Evolutionary conservation across 2,329 filamentous ascomycete species (phyloP).

Genomic region (Lasiodiplodia sp.): DNA sequence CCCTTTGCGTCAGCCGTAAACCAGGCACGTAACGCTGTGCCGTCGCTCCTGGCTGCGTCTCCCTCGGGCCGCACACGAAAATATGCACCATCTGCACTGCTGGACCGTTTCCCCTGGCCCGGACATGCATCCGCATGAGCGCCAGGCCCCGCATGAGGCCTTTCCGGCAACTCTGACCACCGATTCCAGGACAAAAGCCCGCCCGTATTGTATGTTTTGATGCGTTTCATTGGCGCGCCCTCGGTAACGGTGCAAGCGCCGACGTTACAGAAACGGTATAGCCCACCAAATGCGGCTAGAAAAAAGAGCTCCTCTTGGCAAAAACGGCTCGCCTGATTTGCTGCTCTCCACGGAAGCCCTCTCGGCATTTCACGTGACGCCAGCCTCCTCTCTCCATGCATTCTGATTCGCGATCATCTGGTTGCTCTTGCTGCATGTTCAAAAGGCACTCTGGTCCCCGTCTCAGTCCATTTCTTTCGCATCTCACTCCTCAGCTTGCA

Average conservation of each 20-base stretch:
- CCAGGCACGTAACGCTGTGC: background rate
- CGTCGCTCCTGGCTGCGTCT: background rate
- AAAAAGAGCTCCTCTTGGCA: background rate
- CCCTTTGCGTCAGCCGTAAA: constrained; percentile 22
- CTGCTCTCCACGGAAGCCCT: constrained; percentile 6
- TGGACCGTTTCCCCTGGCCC: background rate
- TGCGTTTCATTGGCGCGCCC: background rate
- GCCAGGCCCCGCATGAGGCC: background rate
- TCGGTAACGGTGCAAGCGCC: constrained; percentile 22
- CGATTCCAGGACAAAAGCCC: background rate
- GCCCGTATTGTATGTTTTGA: constrained; percentile 7
- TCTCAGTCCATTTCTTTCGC: constrained; percentile 43
- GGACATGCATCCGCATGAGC: background rate
- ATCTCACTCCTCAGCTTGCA: constrained; percentile 43
- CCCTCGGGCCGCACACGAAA: background rate
- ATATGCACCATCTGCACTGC: background rate
- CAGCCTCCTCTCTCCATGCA: constrained; percentile 23
- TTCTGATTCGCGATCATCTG: constrained; percentile 28
- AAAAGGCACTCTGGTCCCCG: constrained; percentile 46
- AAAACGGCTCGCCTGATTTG: constrained; percentile 5
- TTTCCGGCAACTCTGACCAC: background rate
- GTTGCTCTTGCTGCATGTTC: constrained; percentile 27
- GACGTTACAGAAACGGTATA: constrained; percentile 17
- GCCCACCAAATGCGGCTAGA: constrained; percentile 16
- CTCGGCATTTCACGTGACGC: constrained; percentile 16